These are phyloP conservation scores for Blastobotrys apis DNA, from an alignment of 1,139 yeast genomes.

Conservation along the genomic window DNA sequence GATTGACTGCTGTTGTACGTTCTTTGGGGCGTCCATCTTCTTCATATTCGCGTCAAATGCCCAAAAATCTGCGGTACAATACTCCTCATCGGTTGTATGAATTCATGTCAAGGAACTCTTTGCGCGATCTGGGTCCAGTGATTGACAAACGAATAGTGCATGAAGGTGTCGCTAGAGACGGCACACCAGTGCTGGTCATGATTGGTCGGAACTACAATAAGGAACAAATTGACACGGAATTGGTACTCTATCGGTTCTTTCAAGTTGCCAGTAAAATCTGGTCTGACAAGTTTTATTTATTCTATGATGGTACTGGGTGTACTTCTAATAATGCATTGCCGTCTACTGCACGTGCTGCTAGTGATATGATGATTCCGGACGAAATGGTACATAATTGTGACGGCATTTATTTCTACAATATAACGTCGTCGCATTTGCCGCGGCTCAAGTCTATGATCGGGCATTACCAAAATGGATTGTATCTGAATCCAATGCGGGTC, in stretches of 20 bases:
- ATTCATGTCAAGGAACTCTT: conserved; percentile 66
- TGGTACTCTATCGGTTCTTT: conserved; percentile 56
- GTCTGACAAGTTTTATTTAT: conserved; percentile 60
- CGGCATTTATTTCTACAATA: conserved; percentile 56
- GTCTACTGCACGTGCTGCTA: conserved; percentile 19
- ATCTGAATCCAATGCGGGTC: conserved; percentile 26
- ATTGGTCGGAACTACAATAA: conserved; percentile 45
- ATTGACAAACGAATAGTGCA: conserved; percentile 50
- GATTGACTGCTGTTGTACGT: conserved; percentile 24
- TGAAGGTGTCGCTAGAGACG: conserved; percentile 66
- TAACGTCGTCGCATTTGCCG: conserved; percentile 45
- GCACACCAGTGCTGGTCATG: conserved; percentile 62
- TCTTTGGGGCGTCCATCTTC: conserved; percentile 27
- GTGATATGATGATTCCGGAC: conserved; percentile 39
- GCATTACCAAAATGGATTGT: conserved; percentile 21
- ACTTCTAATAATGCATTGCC: conserved; percentile 38
- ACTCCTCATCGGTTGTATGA: conserved; percentile 49
- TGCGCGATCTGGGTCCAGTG: conserved; percentile 47
- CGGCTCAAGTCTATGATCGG: conserved; percentile 30
- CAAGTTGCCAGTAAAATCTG: conserved; percentile 71
- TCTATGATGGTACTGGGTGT: conserved; percentile 68
- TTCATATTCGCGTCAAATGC: conserved; percentile 12
- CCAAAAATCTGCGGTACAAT: conserved; percentile 12
- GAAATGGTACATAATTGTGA: conserved; percentile 52
- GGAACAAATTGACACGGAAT: conserved; percentile 48